phyloP scores from a whole-genome alignment of 768 basidiomycete genomes.

The Kwoniella sp. region DNA sequence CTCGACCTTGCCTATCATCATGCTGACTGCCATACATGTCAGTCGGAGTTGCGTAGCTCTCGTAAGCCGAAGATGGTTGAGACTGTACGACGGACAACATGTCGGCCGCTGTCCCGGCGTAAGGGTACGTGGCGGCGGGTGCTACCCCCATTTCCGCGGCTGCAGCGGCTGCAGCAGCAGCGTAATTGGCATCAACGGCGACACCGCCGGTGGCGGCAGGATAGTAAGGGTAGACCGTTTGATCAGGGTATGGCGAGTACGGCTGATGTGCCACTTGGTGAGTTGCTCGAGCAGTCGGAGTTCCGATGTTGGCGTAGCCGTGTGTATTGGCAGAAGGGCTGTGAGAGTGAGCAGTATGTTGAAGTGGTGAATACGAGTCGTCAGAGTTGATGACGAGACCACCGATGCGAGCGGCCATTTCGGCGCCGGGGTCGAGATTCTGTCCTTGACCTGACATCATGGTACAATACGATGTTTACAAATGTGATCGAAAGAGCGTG shows the following conservation, averaged over 20 bases:
- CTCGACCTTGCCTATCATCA: slow-evolving; percentile 1
- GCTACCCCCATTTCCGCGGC: not conserved
- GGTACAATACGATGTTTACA: too few species aligned
- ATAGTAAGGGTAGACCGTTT: slow-evolving; percentile 14
- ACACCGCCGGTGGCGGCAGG: not conserved
- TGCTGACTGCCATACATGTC: slow-evolving; percentile 8
- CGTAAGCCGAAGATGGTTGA: slow-evolving; percentile 10
- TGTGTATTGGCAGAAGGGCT: slow-evolving; percentile 3
- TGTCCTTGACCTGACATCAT: slow-evolving; percentile 2
- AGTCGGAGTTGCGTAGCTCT: not conserved
- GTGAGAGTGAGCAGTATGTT: slow-evolving; percentile 11
- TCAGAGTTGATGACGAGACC: slow-evolving; percentile 11
- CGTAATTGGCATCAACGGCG: slow-evolving; percentile 8
- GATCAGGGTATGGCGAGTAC: slow-evolving; percentile 10
- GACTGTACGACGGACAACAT: not conserved
- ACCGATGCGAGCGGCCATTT: slow-evolving; percentile 15
- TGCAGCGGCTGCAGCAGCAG: not conserved
- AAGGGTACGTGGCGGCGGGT: slow-evolving; percentile 8
- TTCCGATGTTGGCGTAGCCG: slow-evolving; percentile 11
- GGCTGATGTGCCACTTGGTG: not conserved
- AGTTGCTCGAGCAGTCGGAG: slow-evolving; percentile 2
- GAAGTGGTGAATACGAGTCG: slow-evolving; percentile 2
- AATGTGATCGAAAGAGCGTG: not conserved
- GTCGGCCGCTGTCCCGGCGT: slow-evolving; percentile 4
- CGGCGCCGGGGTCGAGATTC: slow-evolving; percentile 6